Base-by-base conservation (phyloP, 2,329 filamentous ascomycete genomes). In the Penicillium paneum region DNA sequence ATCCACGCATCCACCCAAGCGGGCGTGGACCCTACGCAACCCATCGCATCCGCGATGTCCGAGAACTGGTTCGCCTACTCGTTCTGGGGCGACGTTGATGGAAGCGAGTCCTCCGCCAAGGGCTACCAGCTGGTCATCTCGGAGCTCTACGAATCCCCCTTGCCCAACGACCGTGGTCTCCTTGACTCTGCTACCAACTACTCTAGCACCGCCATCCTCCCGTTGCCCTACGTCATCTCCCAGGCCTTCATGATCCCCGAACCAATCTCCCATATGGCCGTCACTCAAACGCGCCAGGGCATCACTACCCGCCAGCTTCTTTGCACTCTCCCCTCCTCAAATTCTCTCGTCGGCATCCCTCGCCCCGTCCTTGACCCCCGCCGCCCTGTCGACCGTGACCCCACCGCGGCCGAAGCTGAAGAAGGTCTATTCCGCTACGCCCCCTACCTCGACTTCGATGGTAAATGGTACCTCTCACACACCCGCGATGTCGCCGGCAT, bases 11-110 rank as follows among this genome's bases (percentile, higher is more conserved):
- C 84, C 42, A 83, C 79, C 0, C 87, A 96, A 68, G 74, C 81
- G 6, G 88, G 87, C 4, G 85, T 96, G 32, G 92, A 97, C 67
- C 79, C 83, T 1, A 78, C 75, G 44, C 87, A 91, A 68, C 82
- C 87, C 0, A 88, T 96, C 56, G 80, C 88, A 21, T 91, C 91
- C 39, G 83, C 85, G 26, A 80, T 97, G 49, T 89, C 91, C 0
- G 94, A 99, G 78, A 97, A 99, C 75, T 97, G 93, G 91, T 92
- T 95, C 67, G 82, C 87, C 7, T 97, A 96, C 77, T 88, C 90
- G 8, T 89, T 92, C 72, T 86, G 86, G 67, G 75, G 76, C 3
- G 78, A 86, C 31, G 74, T 78, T 40, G 65, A 68, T 40, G 17
- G 39, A 32, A 77, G 80, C 1, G 70, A 50, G 17, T 73, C 74